Conservation (phyloP, 2,329 filamentous ascomycete species). For the Penicillium sp. region DNA sequence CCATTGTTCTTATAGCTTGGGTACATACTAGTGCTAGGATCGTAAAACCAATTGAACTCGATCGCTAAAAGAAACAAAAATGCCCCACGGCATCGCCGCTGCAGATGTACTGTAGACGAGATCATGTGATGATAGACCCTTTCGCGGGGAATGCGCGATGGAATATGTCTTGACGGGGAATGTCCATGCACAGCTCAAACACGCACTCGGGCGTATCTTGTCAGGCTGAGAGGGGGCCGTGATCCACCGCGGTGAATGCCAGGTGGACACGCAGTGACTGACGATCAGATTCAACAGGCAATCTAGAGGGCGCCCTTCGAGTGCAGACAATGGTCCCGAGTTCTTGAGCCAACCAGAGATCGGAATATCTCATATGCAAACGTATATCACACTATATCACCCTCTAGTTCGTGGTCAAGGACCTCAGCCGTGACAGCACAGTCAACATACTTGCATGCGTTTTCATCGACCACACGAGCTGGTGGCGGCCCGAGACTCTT, state of each 20-base stretch:
- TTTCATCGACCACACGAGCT: neutral
- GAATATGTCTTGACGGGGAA: neutral
- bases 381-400: neutral
- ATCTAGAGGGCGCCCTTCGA: neutral
- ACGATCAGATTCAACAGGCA: neutral
- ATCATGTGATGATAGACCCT: neutral
- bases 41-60: neutral
- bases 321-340: neutral
- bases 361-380: neutral
- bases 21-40: neutral
- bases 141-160: neutral
- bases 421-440: neutral
- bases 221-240: neutral
- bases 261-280: neutral
- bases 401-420: neutral
- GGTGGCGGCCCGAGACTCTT: neutral
- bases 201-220: neutral
- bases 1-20: slow-evolving; percentile 9
- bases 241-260: neutral
- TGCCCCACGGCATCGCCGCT: neutral
- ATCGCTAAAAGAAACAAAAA: neutral
- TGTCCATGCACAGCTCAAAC: neutral
- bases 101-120: neutral
- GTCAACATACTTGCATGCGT: neutral
- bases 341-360: neutral